A percentile compares a stretch with the other conserved stretches of the same genome.
These are phyloP conservation scores for Clarireedia sp. DNA, from an alignment of 2,329 filamentous ascomycete species.

Conservation along the genomic window DNA sequence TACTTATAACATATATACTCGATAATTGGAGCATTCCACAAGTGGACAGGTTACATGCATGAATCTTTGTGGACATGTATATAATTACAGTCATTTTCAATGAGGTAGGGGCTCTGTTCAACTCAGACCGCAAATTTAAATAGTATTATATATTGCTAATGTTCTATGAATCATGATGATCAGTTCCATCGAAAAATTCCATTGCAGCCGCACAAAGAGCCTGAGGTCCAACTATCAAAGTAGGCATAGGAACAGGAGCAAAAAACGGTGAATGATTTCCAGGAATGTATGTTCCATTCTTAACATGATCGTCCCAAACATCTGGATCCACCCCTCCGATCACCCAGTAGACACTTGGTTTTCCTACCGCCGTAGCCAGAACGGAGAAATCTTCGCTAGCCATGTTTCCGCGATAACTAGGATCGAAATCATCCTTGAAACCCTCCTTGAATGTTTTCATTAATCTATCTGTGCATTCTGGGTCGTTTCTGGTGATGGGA, in stretches of 20 bases:
- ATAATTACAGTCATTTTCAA: no score
- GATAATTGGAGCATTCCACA: no score
- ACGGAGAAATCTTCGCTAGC: constrained; percentile 33
- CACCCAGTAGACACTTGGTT: constrained; percentile 31
- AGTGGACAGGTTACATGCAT: no score
- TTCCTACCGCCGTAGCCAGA: constrained; percentile 36
- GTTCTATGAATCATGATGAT: no score
- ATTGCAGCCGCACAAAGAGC: constrained; percentile 44
- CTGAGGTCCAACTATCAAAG: constrained; percentile 44
- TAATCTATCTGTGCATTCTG: constrained; percentile 11
- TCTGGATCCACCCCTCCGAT: constrained; percentile 35
- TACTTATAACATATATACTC: no score
- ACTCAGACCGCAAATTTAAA: no score
- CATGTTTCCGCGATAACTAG: constrained; percentile 9
- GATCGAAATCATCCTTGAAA: constrained; percentile 19
- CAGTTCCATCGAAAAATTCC: constrained; percentile 32
- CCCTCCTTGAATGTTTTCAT: constrained; percentile 11
- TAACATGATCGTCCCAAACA: no score
- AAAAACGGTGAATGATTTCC: constrained; percentile 54
- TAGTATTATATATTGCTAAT: no score
- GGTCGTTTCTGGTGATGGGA: constrained; percentile 22
- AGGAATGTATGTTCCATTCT: constrained; percentile 26
- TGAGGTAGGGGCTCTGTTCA: no score
- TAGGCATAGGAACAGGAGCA: constrained; percentile 50
- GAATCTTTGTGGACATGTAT: no score